phyloP scores from a whole-genome alignment of 441 rosid genomes.

The Erysimum pusillum region DNA sequence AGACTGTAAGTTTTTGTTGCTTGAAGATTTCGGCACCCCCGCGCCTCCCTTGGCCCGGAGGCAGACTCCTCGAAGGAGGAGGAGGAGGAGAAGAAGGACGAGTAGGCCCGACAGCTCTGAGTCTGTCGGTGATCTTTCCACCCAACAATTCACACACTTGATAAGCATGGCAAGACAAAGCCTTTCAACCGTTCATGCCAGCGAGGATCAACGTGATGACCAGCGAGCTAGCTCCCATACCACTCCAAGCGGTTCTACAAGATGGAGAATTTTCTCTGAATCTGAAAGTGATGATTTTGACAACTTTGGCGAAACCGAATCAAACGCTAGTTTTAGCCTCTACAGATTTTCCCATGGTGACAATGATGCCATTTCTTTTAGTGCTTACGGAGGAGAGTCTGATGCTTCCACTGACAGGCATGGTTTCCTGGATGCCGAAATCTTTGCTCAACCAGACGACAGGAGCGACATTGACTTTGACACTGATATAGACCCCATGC shows the following conservation, averaged over 20 bases:
- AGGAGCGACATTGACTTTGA: constrained; percentile 73
- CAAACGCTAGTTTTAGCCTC: constrained; percentile 65
- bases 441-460: constrained; percentile 57
- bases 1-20: constrained; percentile 84
- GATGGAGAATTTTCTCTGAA: constrained; percentile 78
- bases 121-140: constrained; percentile 62
- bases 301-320: constrained; percentile 67
- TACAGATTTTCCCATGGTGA: constrained; percentile 63
- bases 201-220: constrained; percentile 43
- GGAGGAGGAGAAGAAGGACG: constrained; percentile 58
- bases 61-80: constrained; percentile 57
- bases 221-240: constrained; percentile 56
- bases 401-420: constrained; percentile 79
- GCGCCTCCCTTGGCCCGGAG: constrained; percentile 51
- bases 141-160: constrained; percentile 68
- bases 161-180: constrained; percentile 63
- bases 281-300: constrained; percentile 83
- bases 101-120: constrained; percentile 71
- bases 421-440: constrained; percentile 61
- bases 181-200: constrained; percentile 53
- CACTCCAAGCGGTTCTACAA: constrained; percentile 71
- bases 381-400: constrained; percentile 80
- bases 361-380: constrained; percentile 76
- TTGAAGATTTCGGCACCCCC: constrained; percentile 72
- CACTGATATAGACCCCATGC: constrained; percentile 96